Percentiles rank a stretch among this genome's conserved stretches.
Evolutionary conservation across 2,329 filamentous ascomycete genomes (phyloP).

Genomic region (Ramularia endophylla): DNA sequence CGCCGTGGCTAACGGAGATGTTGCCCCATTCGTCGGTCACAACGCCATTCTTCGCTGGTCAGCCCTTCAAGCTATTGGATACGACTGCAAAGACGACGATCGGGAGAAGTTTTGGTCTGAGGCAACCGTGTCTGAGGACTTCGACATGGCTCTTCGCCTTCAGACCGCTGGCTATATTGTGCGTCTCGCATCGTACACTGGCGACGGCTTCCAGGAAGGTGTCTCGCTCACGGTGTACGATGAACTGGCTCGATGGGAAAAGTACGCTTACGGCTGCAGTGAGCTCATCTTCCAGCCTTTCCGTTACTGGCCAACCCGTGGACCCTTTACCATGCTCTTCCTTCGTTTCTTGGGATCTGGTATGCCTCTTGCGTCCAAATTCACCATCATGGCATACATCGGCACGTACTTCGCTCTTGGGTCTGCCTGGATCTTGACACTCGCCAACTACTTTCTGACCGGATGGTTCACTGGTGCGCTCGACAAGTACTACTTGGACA

Average conservation of each 20-base stretch:
- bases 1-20: constrained; percentile 70
- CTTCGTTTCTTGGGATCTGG: constrained; percentile 64
- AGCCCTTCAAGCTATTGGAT: constrained; percentile 67
- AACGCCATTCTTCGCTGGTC: constrained; percentile 72
- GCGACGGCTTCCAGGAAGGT: constrained; percentile 75
- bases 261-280: constrained; percentile 79
- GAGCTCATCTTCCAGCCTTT: constrained; percentile 77
- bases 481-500: constrained; percentile 75
- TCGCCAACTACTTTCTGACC: constrained; percentile 67
- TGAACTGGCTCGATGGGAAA: constrained; percentile 79
- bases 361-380: constrained; percentile 69
- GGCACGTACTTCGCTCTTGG: constrained; percentile 76
- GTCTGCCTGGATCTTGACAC: constrained; percentile 67
- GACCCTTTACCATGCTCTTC: constrained; percentile 76
- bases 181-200: constrained; percentile 65
- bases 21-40: constrained; percentile 75
- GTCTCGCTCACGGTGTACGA: constrained; percentile 81
- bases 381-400: constrained; percentile 71
- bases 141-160: constrained; percentile 73
- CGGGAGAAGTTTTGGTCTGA: constrained; percentile 75
- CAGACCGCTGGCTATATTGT: constrained; percentile 68
- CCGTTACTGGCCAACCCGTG: constrained; percentile 63
- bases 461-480: constrained; percentile 73
- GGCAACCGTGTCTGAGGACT: constrained; percentile 73
- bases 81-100: constrained; percentile 62